A percentile compares a stretch with the other conserved stretches of the same genome.
Evolutionary conservation across 305 asterid genomes (phyloP).

Genomic region (Fraxinus albicans): DNA sequence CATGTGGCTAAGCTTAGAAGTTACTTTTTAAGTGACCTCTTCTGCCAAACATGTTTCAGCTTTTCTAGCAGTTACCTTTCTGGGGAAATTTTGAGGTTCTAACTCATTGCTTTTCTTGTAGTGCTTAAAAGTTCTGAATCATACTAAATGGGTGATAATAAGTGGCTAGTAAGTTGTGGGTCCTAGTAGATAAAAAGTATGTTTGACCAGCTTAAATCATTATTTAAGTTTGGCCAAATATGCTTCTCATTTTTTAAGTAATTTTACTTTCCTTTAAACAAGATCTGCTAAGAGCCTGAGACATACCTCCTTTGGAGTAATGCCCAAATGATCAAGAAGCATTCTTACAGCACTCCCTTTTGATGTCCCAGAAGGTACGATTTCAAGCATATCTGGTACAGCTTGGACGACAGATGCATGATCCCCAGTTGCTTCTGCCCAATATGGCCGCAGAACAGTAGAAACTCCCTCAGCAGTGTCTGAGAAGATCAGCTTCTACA

Average conservation of each 20-base stretch:
- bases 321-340: conserved; percentile 91
- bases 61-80: not conserved
- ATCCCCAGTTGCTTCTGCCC: conserved; percentile 77
- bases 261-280: not conserved
- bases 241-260: not conserved
- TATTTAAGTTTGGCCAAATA: not conserved
- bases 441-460: conserved; percentile 71
- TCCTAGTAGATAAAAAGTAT: not conserved
- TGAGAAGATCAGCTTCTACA: conserved; percentile 83
- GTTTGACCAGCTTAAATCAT: not conserved
- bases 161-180: not conserved
- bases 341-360: conserved; percentile 83
- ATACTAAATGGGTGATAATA: not conserved
- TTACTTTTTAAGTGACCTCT: not conserved
- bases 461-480: conserved; percentile 84
- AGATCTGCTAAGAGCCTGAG: conserved; percentile 1
- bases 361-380: conserved; percentile 86
- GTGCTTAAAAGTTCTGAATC: not conserved
- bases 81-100: not conserved
- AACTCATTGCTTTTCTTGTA: not conserved
- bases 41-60: not conserved
- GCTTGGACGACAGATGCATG: conserved; percentile 97
- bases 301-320: conserved; percentile 75
- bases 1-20: not conserved
- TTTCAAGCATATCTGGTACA: conserved; percentile 87